phyloP scores from a whole-genome alignment of 108 stramenopile genomes.

The Craspedostauros australis region DNA sequence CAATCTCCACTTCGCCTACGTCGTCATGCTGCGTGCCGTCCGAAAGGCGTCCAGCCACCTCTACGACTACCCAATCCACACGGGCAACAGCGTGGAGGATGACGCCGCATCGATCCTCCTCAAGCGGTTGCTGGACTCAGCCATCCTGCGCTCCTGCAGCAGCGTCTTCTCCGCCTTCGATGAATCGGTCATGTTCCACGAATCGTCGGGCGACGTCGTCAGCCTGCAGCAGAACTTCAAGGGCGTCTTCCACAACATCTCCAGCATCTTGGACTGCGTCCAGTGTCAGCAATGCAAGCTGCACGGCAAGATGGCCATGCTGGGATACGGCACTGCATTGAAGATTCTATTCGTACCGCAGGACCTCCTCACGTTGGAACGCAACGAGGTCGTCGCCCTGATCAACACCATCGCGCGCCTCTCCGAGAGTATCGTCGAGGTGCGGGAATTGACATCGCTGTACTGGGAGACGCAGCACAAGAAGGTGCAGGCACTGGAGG shows the following conservation, averaged over 20 bases:
- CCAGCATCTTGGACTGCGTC: slow-evolving; percentile 88
- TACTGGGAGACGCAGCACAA: slow-evolving; percentile 62
- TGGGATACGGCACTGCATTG: slow-evolving; percentile 90
- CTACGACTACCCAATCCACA: slow-evolving; percentile 67
- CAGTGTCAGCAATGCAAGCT: slow-evolving; percentile 95
- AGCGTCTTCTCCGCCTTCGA: slow-evolving; percentile 90
- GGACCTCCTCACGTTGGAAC: slow-evolving; percentile 40
- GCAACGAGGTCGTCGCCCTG: slow-evolving; percentile 89
- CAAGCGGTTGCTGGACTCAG: slow-evolving; percentile 63
- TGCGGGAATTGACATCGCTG: slow-evolving; percentile 65
- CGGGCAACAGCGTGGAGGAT: slow-evolving; percentile 81
- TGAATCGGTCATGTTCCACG: slow-evolving; percentile 87
- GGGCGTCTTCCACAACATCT: slow-evolving; percentile 89
- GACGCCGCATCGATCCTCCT: slow-evolving; percentile 64
- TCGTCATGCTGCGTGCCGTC: slow-evolving; percentile 84
- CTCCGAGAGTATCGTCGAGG: slow-evolving; percentile 66
- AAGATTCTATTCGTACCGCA: slow-evolving; percentile 83
- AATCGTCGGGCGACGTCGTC: slow-evolving; percentile 30
- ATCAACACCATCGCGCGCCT: slow-evolving; percentile 83
- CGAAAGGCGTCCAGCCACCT: slow-evolving; percentile 73
- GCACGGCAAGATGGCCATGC: slow-evolving; percentile 90
- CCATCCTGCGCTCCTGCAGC: slow-evolving; percentile 68
- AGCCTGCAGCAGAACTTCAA: slow-evolving; percentile 82
- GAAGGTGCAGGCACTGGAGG: slow-evolving; percentile 6
- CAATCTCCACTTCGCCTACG: slow-evolving; percentile 92